phyloP scores from a whole-genome alignment of 2,329 filamentous ascomycete genomes.

The Aspergillus neoniger region DNA sequence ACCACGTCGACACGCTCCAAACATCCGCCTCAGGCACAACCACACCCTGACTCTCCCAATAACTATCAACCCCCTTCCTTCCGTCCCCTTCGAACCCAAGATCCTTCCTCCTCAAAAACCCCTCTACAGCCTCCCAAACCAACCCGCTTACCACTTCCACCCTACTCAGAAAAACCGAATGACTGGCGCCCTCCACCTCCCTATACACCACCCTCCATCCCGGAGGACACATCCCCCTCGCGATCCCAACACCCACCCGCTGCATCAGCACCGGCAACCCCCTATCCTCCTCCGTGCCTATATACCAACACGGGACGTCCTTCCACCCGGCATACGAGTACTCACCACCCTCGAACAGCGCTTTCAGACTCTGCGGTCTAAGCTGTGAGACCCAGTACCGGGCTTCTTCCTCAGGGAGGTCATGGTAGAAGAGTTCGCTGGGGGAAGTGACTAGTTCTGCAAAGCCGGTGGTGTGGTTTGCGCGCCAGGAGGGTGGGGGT shows the following conservation, averaged over 20 bases:
- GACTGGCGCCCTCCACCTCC: conserved; percentile 47
- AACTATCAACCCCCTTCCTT: too few species aligned
- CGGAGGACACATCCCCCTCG: conserved; percentile 32
- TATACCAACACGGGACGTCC: conserved; percentile 50
- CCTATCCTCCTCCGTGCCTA: conserved; percentile 48
- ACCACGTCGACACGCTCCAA: too few species aligned
- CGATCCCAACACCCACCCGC: conserved; percentile 41
- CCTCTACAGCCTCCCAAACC: conserved; percentile 40
- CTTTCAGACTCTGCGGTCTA: conserved; percentile 44
- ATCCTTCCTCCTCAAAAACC: conserved; percentile 23
- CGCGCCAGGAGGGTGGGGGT: conserved; percentile 47
- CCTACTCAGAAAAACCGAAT: conserved; percentile 54
- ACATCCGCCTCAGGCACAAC: too few species aligned
- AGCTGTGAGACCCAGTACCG: conserved; percentile 48
- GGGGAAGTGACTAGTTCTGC: conserved; percentile 43
- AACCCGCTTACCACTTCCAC: conserved; percentile 44
- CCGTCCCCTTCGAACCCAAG: too few species aligned
- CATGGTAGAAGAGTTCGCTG: conserved; percentile 53
- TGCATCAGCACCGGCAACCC: conserved; percentile 46
- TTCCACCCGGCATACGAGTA: conserved; percentile 50
- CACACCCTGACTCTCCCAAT: too few species aligned
- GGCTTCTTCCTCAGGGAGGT: conserved; percentile 49
- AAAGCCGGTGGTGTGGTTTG: conserved; percentile 45
- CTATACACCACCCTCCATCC: conserved; percentile 34
- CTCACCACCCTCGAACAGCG: conserved; percentile 51